A percentile compares a stretch with the other conserved stretches of the same genome.
phyloP scores from a whole-genome alignment of 2,329 filamentous ascomycete species.

The Juglanconis sp. region DNA sequence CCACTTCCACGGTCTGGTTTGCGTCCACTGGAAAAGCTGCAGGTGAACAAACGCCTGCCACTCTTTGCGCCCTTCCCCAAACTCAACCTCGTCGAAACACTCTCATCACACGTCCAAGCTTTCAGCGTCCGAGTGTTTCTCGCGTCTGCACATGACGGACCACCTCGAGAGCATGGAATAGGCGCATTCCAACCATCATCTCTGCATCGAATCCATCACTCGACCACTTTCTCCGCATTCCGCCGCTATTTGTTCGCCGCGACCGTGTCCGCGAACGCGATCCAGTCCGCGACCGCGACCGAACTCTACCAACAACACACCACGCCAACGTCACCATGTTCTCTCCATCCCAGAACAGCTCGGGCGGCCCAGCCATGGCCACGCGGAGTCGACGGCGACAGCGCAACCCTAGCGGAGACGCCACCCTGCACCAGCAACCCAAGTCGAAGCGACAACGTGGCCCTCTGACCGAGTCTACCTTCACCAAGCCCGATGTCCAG shows the following conservation, averaged over 20 bases:
- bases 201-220: constrained; percentile 2
- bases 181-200: neutral
- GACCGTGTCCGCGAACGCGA: neutral
- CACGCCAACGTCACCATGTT: constrained; percentile 48
- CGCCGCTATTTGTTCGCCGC: neutral
- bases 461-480: constrained; percentile 55
- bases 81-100: neutral
- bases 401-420: constrained; percentile 54
- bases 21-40: neutral
- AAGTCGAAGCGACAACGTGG: constrained; percentile 63
- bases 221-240: neutral
- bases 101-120: neutral
- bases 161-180: constrained; percentile 15
- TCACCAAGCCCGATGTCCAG: constrained; percentile 46
- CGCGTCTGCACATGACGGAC: neutral
- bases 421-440: constrained; percentile 50
- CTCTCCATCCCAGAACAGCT: constrained; percentile 46
- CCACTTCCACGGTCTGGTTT: neutral
- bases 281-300: neutral
- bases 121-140: neutral
- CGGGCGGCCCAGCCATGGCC: constrained; percentile 52
- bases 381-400: constrained; percentile 61
- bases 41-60: neutral
- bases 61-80: neutral
- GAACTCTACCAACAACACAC: constrained; percentile 8